Evolutionary conservation across 176 grass and related monocot genomes (phyloP).

Genomic region (Carex parvula): DNA sequence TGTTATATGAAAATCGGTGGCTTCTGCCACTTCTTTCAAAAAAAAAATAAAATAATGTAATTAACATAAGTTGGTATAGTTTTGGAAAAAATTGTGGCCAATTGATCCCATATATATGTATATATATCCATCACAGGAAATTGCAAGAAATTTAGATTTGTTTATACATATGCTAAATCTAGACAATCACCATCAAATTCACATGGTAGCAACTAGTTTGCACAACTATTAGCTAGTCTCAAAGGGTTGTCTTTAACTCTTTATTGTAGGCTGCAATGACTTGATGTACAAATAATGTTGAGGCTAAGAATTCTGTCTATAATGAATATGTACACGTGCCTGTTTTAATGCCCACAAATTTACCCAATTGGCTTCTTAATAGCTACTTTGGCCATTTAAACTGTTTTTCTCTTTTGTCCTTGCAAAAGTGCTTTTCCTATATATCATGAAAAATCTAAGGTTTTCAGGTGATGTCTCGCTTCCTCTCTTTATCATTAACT

Average conservation of each 20-base stretch:
- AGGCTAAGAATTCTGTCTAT: conserved; percentile 22
- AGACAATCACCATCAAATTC: conserved; percentile 26
- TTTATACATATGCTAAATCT: background rate
- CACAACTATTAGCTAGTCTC: background rate
- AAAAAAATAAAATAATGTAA: too few species aligned
- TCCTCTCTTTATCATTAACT: conserved; percentile 3
- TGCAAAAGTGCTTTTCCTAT: conserved; percentile 25
- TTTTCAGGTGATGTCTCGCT: conserved; percentile 27
- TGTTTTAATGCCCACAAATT: conserved; percentile 22
- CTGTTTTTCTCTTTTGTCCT: background rate
- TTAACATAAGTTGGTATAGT: too few species aligned
- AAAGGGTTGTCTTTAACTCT: background rate
- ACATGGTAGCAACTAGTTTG: conserved; percentile 6
- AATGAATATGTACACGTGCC: background rate
- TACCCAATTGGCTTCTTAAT: background rate
- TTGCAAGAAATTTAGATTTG: background rate
- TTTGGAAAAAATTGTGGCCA: too few species aligned
- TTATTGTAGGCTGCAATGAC: background rate
- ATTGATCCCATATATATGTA: too few species aligned
- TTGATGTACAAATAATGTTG: conserved; percentile 6
- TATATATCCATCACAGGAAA: background rate
- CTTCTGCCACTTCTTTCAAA: too few species aligned
- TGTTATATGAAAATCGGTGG: too few species aligned
- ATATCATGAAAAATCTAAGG: conserved; percentile 36
- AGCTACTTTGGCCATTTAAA: background rate